phyloP scores from a whole-genome alignment of 1,139 yeast genomes.

The Meyerozyma carpophila region DNA sequence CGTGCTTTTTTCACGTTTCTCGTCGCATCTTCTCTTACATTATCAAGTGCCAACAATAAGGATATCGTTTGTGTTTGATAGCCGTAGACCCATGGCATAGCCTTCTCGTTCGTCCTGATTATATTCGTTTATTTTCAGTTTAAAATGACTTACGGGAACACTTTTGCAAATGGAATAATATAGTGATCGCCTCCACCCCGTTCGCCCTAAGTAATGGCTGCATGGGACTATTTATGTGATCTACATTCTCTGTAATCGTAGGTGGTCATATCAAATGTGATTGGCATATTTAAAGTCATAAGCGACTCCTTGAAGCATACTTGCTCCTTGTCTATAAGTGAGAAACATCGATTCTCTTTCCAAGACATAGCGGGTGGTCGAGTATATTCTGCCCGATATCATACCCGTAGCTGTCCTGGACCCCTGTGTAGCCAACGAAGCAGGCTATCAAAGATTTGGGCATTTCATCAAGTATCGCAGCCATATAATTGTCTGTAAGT shows the following conservation, averaged over 20 bases:
- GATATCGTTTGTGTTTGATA: background rate
- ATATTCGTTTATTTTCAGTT: constrained; percentile 50
- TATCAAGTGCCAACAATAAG: background rate
- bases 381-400: constrained; percentile 17
- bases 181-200: constrained; percentile 49
- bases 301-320: too few species aligned
- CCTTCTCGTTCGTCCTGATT: constrained; percentile 49
- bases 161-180: constrained; percentile 42
- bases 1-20: background rate
- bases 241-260: constrained; percentile 18
- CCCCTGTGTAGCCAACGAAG: constrained; percentile 15
- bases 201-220: constrained; percentile 19
- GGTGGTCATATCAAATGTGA: background rate
- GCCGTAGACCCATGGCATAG: constrained; percentile 33
- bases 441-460: constrained; percentile 12
- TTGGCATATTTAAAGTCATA: too few species aligned
- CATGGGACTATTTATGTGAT: constrained; percentile 41
- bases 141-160: constrained; percentile 46
- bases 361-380: constrained; percentile 9
- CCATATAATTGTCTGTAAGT: constrained; percentile 5
- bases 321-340: background rate
- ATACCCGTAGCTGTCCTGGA: constrained; percentile 19
- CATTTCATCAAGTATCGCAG: constrained; percentile 1
- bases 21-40: background rate
- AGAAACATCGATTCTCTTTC: constrained; percentile 14